A percentile compares a stretch with the other conserved stretches of the same genome.
These are phyloP conservation scores for Botryobasidium botryosum DNA, from an alignment of 768 basidiomycete species.

Conservation along the genomic window DNA sequence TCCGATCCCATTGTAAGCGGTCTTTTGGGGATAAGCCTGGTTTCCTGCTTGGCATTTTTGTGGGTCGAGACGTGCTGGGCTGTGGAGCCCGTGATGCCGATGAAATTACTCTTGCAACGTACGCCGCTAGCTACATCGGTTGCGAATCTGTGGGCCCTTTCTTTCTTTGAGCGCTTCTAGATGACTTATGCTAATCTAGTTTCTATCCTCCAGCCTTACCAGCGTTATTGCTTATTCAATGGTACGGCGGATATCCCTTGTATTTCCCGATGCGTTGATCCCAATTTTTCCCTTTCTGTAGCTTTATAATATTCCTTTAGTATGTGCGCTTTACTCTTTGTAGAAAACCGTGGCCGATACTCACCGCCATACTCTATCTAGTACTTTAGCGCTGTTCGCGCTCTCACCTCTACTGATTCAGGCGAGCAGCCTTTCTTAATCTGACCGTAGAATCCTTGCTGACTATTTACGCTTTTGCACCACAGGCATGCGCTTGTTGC, in stretches of 20 bases:
- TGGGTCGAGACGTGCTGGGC: slow-evolving; percentile 65
- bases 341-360: too few relatives aligned
- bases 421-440: too few relatives aligned
- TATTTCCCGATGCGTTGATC: slow-evolving; percentile 10
- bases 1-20: slow-evolving; percentile 53
- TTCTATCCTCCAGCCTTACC: slow-evolving; percentile 23
- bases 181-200: neutral
- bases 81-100: slow-evolving; percentile 79
- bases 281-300: too few relatives aligned
- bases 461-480: neutral
- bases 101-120: slow-evolving; percentile 55
- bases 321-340: too few relatives aligned
- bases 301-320: slow-evolving; percentile 82
- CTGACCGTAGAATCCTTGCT: too few relatives aligned
- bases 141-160: slow-evolving; percentile 38
- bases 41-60: slow-evolving; percentile 46
- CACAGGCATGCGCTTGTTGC: slow-evolving; percentile 71
- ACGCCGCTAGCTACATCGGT: slow-evolving; percentile 71
- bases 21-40: slow-evolving; percentile 38
- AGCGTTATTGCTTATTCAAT: slow-evolving; percentile 69
- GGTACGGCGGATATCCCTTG: slow-evolving; percentile 26
- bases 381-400: too few relatives aligned
- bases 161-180: neutral
- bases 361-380: too few relatives aligned
- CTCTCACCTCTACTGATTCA: too few relatives aligned